These are phyloP conservation scores for Sphaerosporella brunnea DNA, from an alignment of 495 filamentous ascomycete species.

Conservation along the genomic window DNA sequence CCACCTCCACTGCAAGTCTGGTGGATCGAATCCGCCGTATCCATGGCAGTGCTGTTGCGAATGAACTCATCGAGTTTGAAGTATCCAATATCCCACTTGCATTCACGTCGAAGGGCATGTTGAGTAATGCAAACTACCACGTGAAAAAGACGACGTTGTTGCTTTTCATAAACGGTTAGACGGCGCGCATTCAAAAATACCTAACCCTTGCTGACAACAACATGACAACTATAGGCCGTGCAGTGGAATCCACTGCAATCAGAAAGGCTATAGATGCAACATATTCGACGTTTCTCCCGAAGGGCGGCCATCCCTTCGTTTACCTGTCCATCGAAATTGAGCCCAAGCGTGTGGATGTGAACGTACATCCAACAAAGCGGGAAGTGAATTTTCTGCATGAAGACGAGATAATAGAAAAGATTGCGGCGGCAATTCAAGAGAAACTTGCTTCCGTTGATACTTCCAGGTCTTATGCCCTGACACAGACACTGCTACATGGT, in stretches of 20 bases:
- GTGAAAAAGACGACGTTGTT: slow-evolving; percentile 79
- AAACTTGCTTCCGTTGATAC: slow-evolving; percentile 80
- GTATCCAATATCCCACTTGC: slow-evolving; percentile 58
- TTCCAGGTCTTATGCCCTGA: slow-evolving; percentile 72
- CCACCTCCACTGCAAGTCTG: slow-evolving; percentile 48
- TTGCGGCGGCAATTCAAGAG: slow-evolving; percentile 63
- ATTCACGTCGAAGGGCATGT: slow-evolving; percentile 63
- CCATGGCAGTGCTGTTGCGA: slow-evolving; percentile 70
- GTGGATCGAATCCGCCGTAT: slow-evolving; percentile 80
- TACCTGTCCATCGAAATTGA: slow-evolving; percentile 91
- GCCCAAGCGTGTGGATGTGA: slow-evolving; percentile 85
- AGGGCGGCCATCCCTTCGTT: slow-evolving; percentile 83
- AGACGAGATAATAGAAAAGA: slow-evolving; percentile 81
- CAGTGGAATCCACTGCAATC: slow-evolving; percentile 82
- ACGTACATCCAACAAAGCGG: slow-evolving; percentile 92
- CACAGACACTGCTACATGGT: slow-evolving; percentile 73
- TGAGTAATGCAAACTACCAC: slow-evolving; percentile 90
- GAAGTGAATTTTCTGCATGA: slow-evolving; percentile 98
- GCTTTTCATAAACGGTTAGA: slow-evolving; percentile 88
- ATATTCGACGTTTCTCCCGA: slow-evolving; percentile 78
- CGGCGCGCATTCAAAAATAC: too few relatives aligned
- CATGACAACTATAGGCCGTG: slow-evolving; percentile 36
- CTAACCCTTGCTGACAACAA: background rate
- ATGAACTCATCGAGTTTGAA: slow-evolving; percentile 67
- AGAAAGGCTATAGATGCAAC: slow-evolving; percentile 84